Evolutionary conservation across 1,284 basidiomycete genomes (phyloP).

Genomic region (Sphagnurus paluster): DNA sequence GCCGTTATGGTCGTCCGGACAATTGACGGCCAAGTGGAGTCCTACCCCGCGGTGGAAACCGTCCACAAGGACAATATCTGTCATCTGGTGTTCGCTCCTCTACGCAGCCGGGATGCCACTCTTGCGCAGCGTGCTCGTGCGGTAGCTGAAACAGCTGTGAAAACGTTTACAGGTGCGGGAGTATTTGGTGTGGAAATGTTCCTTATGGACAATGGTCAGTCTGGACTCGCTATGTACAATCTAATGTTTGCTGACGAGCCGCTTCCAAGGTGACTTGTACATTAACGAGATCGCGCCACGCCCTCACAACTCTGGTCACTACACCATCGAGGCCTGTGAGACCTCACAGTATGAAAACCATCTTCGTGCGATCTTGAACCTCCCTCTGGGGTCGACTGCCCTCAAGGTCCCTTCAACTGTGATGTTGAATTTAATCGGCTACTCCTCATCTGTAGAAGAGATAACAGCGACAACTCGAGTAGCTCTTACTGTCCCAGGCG

Average conservation of each 20-base stretch:
- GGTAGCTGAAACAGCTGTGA: constrained; percentile 85
- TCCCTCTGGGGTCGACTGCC: constrained; percentile 88
- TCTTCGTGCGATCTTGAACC: constrained; percentile 90
- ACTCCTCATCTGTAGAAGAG: constrained; percentile 65
- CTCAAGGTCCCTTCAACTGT: constrained; percentile 87
- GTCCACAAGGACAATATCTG: constrained; percentile 95
- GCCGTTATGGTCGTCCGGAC: constrained; percentile 97
- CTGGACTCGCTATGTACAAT: no score
- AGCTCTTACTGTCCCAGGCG: constrained; percentile 73
- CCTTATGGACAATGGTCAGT: constrained; percentile 78
- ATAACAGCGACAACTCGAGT: constrained; percentile 54
- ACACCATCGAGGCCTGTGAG: constrained; percentile 98
- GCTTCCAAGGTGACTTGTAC: constrained; percentile 64
- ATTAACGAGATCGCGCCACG: constrained; percentile 99
- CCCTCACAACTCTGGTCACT: constrained; percentile 98
- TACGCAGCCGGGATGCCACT: constrained; percentile 60
- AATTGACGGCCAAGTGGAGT: constrained; percentile 69
- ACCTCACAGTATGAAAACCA: constrained; percentile 99
- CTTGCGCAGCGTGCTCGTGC: constrained; percentile 65
- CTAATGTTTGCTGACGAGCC: constrained; percentile 1
- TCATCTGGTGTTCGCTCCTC: constrained; percentile 89
- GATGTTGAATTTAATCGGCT: constrained; percentile 96
- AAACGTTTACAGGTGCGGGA: constrained; percentile 85
- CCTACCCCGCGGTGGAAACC: constrained; percentile 95
- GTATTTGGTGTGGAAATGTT: constrained; percentile 99